These are phyloP conservation scores for Dendrobium officinale DNA, from an alignment of 106 monocot genomes.

Conservation along the genomic window DNA sequence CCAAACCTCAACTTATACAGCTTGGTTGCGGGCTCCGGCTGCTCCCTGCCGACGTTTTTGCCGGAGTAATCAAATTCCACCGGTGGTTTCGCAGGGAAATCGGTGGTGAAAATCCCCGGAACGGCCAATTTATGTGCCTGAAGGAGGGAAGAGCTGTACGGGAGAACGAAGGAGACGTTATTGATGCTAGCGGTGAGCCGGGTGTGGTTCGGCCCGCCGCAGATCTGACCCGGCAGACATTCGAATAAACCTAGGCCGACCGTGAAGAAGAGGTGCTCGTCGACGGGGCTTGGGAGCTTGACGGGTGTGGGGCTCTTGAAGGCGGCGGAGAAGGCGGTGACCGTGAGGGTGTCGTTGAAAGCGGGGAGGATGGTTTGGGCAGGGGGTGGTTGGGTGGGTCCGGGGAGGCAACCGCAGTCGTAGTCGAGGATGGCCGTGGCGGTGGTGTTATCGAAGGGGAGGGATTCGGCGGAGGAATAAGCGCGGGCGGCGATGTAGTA, in stretches of 20 bases:
- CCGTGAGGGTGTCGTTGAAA: constrained; percentile 45
- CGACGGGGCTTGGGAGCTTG: constrained; percentile 26
- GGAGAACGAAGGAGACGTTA: constrained; percentile 45
- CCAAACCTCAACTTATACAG: constrained; percentile 40
- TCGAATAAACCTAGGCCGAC: constrained; percentile 44
- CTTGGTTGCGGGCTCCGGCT: constrained; percentile 36
- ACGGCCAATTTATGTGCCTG: constrained; percentile 35
- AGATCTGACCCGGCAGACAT: constrained; percentile 23
- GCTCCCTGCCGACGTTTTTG: constrained; percentile 25
- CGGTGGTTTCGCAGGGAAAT: constrained; percentile 44
- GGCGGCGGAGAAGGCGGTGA: constrained; percentile 23
- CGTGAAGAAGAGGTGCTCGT: constrained; percentile 49
- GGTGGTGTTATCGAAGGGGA: constrained; percentile 69
- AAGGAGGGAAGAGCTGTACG: constrained; percentile 28
- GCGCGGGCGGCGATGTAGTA: constrained; percentile 56
- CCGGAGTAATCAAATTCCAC: constrained; percentile 51
- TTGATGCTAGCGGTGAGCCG: constrained; percentile 50
- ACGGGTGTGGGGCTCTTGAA: constrained; percentile 29
- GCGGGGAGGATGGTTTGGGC: constrained; percentile 36
- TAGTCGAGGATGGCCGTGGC: constrained; percentile 65
- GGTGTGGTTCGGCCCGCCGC: constrained; percentile 34
- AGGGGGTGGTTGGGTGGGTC: constrained; percentile 9
- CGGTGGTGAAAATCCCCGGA: constrained; percentile 41
- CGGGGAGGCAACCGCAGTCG: constrained; percentile 29
- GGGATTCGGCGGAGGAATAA: constrained; percentile 35